Conservation (phyloP, 2,329 filamentous ascomycete species). For the Hypocrella siamensis region DNA sequence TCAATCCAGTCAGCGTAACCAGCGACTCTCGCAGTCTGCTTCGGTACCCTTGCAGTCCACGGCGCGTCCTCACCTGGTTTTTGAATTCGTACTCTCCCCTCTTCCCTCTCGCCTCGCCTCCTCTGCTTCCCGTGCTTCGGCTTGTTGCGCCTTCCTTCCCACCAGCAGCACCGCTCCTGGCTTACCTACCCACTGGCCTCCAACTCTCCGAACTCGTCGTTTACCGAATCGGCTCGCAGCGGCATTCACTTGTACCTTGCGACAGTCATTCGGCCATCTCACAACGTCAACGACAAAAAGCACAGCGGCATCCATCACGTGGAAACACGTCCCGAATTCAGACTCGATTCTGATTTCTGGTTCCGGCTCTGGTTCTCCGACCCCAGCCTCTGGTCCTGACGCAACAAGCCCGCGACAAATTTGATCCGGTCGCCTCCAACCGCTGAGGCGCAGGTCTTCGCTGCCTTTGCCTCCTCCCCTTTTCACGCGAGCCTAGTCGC, state of each 20-base stretch:
- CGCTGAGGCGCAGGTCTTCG: slow-evolving; percentile 2
- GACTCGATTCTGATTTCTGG: no score
- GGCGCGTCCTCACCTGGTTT: slow-evolving; percentile 14
- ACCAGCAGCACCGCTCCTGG: no score
- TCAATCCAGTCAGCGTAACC: slow-evolving; percentile 32
- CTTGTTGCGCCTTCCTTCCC: background rate
- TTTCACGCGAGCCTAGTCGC: background rate
- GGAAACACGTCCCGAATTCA: no score
- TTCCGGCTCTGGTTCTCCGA: background rate
- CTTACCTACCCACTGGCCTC: no score
- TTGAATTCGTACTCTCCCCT: slow-evolving; percentile 2
- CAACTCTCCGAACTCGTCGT: no score
- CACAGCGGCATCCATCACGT: no score
- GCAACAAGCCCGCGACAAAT: background rate
- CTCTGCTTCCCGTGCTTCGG: slow-evolving; percentile 2
- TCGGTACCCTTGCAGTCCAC: slow-evolving; percentile 23
- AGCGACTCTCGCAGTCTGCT: slow-evolving; percentile 43
- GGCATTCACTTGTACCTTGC: slow-evolving; percentile 37
- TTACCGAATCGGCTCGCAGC: slow-evolving; percentile 25
- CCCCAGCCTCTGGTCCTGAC: background rate
- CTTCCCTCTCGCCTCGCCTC: slow-evolving; percentile 6
- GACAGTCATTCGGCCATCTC: slow-evolving; percentile 8
- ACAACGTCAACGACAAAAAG: background rate
- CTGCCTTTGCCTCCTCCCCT: slow-evolving; percentile 1
- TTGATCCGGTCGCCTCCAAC: slow-evolving; percentile 4